These are phyloP conservation scores for Nicotiana sylvestris DNA, from an alignment of 257 asterid genomes.

Conservation along the genomic window DNA sequence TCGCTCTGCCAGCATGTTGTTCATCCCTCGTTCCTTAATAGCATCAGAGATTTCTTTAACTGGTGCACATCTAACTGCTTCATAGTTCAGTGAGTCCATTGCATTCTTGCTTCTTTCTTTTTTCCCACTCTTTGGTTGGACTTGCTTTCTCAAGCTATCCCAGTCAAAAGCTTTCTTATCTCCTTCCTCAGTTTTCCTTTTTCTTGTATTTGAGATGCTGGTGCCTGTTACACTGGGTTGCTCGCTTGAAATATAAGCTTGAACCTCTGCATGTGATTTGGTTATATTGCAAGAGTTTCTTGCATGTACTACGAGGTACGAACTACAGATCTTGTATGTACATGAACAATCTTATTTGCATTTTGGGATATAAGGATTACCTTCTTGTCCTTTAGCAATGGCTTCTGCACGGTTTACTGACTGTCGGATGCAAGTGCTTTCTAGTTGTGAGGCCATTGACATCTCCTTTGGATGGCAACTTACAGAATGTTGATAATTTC, in stretches of 20 bases:
- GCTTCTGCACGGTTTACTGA: constrained; percentile 38
- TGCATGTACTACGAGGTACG: neutral
- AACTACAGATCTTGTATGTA: neutral
- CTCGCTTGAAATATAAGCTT: constrained; percentile 16
- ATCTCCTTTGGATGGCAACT: constrained; percentile 26
- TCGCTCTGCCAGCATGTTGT: constrained; percentile 53
- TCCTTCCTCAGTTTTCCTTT: constrained; percentile 49
- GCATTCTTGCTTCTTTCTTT: constrained; percentile 49
- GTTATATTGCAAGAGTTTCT: neutral
- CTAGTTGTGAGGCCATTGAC: constrained; percentile 28
- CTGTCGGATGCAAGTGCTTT: constrained; percentile 20
- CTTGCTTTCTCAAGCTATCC: constrained; percentile 81
- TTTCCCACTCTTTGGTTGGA: constrained; percentile 33
- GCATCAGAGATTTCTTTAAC: constrained; percentile 30
- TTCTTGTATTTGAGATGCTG: constrained; percentile 38
- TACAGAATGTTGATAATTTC: constrained; percentile 25
- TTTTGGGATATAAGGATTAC: constrained; percentile 25
- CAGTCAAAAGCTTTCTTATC: constrained; percentile 51
- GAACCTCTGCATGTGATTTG: constrained; percentile 22
- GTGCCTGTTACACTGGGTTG: constrained; percentile 24
- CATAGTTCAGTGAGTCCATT: constrained; percentile 81
- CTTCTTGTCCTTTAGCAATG: constrained; percentile 30
- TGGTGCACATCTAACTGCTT: constrained; percentile 35
- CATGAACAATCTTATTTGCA: neutral
- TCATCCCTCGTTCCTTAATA: constrained; percentile 52